Conservation (phyloP, 129 eudicot genomes). For the Silybum marianum region DNA sequence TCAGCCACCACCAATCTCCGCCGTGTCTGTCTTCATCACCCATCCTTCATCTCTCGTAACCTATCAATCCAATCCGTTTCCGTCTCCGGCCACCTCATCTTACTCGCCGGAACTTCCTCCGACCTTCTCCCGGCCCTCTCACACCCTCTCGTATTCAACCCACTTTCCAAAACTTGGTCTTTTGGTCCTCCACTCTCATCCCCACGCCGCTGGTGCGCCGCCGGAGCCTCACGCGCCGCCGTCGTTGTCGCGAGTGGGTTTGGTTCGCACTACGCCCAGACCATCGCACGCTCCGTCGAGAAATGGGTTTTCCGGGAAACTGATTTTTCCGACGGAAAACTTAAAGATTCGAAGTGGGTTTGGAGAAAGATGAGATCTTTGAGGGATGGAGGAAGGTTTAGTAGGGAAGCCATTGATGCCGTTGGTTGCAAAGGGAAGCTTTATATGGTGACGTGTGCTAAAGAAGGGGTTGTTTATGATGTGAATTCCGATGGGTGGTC, state of each 20-base stretch:
- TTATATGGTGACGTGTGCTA: conserved; percentile 62
- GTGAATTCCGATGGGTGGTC: conserved; percentile 48
- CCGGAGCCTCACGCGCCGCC: conserved; percentile 46
- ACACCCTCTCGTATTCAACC: conserved; percentile 61
- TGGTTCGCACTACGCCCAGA: conserved; percentile 54
- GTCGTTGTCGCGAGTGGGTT: conserved; percentile 77
- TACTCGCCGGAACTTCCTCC: conserved; percentile 64
- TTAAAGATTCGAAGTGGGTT: not conserved
- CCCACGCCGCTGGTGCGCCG: conserved; percentile 81
- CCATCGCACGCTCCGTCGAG: conserved; percentile 68
- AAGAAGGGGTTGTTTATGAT: conserved; percentile 71
- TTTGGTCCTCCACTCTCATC: conserved; percentile 51
- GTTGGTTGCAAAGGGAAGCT: conserved; percentile 73
- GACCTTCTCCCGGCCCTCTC: conserved; percentile 62
- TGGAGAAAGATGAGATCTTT: conserved; percentile 56
- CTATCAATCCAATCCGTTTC: conserved; percentile 64
- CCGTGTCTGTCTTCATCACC: conserved; percentile 59
- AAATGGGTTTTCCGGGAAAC: conserved; percentile 50
- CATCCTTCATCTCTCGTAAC: conserved; percentile 65
- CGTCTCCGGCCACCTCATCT: conserved; percentile 44
- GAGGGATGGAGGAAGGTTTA: conserved; percentile 54
- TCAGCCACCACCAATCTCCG: conserved; percentile 35
- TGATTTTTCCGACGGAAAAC: not conserved
- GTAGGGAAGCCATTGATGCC: conserved; percentile 75
- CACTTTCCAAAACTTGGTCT: conserved; percentile 46